Conservation (phyloP, 345 rosid genomes). For the Eucalyptus cladocalyx region DNA sequence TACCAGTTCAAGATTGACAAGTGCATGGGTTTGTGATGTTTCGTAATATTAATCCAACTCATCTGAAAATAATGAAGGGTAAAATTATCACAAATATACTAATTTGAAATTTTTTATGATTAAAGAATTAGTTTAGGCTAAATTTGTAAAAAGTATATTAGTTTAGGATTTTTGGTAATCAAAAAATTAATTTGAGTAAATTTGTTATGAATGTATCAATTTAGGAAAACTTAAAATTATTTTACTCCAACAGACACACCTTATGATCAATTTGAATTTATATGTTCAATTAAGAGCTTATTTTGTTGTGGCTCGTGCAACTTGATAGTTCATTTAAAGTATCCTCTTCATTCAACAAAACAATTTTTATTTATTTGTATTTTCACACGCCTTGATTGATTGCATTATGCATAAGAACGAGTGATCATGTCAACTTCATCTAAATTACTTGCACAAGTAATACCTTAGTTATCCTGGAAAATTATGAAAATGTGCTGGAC, state of each 20-base stretch:
- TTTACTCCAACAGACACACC: not conserved
- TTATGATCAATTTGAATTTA: not conserved
- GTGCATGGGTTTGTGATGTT: fast-evolving
- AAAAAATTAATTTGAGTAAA: fast-evolving
- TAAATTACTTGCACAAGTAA: not conserved
- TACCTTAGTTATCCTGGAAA: not conserved
- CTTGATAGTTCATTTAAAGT: not conserved
- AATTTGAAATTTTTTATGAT: too few species aligned
- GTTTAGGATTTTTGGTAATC: fast-evolving
- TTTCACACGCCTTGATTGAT: not conserved
- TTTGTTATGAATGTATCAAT: fast-evolving
- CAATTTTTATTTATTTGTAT: too few species aligned
- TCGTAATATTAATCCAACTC: fast-evolving
- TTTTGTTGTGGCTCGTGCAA: not conserved
- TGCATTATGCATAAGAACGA: not conserved
- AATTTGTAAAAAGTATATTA: fast-evolving
- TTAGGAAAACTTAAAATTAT: too few species aligned
- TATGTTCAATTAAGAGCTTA: not conserved
- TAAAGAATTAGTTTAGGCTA: too few species aligned
- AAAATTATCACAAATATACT: too few species aligned
- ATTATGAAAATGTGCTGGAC: not conserved
- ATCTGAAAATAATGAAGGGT: fast-evolving
- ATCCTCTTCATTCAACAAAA: not conserved
- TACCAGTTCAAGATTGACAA: fast-evolving
- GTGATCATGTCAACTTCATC: not conserved